Evolutionary conservation across 1,284 basidiomycete genomes (phyloP).

Genomic region (Ceratobasidium sp.): DNA sequence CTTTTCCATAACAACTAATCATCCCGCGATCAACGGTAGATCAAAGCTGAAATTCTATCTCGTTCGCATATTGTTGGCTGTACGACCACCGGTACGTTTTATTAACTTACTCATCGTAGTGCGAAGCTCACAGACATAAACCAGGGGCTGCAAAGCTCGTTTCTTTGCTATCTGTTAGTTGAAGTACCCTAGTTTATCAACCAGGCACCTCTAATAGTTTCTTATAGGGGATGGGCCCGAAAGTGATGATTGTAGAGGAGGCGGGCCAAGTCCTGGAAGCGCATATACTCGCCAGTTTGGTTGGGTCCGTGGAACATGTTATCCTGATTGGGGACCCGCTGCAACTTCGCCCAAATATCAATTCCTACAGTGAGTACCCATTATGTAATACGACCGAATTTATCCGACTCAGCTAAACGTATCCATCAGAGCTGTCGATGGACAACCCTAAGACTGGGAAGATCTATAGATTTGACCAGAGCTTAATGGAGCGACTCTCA

Average conservation of each 20-base stretch:
- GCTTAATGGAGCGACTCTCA: conserved; percentile 66
- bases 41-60: conserved; percentile 55
- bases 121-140: background rate
- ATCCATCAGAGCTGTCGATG: conserved; percentile 57
- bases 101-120: too few relatives aligned
- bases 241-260: conserved; percentile 68
- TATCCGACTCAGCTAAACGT: background rate
- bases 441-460: conserved; percentile 58
- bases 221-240: conserved; percentile 59
- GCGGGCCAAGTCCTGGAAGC: conserved; percentile 79
- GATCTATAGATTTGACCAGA: conserved; percentile 62
- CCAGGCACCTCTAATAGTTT: too few relatives aligned
- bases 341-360: conserved; percentile 69
- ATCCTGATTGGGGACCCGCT: conserved; percentile 73
- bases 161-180: conserved; percentile 62
- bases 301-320: conserved; percentile 58
- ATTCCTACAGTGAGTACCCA: conserved; percentile 67
- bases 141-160: conserved; percentile 70
- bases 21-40: background rate
- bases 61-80: conserved; percentile 70
- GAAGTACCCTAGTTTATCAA: too few relatives aligned
- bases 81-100: conserved; percentile 63
- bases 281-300: conserved; percentile 58
- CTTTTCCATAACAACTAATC: background rate
- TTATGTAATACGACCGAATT: too few relatives aligned